Base-by-base conservation (phyloP, 2,329 filamentous ascomycete species). In the Rhynchosporium graminicola region DNA sequence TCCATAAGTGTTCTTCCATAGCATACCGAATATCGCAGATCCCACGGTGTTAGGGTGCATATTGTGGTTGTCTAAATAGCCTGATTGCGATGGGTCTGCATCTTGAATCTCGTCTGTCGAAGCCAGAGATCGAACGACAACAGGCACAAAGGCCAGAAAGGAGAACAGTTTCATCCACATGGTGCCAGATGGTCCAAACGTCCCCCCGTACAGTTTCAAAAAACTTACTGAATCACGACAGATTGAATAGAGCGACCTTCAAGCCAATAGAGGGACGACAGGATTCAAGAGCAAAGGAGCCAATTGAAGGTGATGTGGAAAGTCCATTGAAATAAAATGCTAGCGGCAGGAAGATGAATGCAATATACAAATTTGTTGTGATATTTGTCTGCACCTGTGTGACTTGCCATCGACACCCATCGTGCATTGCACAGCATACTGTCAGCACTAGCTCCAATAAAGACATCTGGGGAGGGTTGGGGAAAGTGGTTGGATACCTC, bases 11-110 rank as follows among this genome's bases (percentile, higher is more conserved):
- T 68, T 68, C 68, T 74, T 71, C 75, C 78, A 71, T 13, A 69
- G 59, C n/a, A 69, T 74, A 38, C 76, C 76, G 67, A 79, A 77
- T 20, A 69, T 72, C n/a, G 71, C 62, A n/a, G 68, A 69, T 12
- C 69, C 67, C 3, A 77, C 71, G 26, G 72, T 71, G 5, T 71
- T 70, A 3, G 77, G 78, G 45, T 78, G 72, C 64, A 79, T 71
- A 62, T 78, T 78, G 67, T 80, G 77, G 60, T 78, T 77, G 9
- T 73, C 69, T 12, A 77, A 65, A 61, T 78, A 77, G 10, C 75
- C 75, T 8, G 75, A 76, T 63, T 77, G 76, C 15, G 72, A 68
- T 13, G 71, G 62, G 62, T 77, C 75, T 29, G 72, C 67, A 66
- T 68, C 67, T 61, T 67, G 64, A 51, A 70, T 66, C 46, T 65